phyloP scores from a whole-genome alignment of 129 eudicot genomes.

The Heracleum sosnowskyi region DNA sequence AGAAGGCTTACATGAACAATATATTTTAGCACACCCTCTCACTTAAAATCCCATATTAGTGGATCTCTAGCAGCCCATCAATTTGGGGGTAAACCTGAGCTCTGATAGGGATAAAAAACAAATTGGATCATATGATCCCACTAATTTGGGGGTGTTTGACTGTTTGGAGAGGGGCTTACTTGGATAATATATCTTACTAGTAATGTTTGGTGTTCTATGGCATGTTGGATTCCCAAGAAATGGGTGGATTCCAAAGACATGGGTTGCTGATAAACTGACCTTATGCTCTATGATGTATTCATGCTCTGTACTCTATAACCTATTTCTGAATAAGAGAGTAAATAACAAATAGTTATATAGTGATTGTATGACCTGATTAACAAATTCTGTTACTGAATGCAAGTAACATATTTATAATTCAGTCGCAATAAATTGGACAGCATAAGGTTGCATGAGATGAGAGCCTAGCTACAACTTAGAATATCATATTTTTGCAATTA shows the following conservation, averaged over 20 bases:
- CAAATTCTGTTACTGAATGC: background rate
- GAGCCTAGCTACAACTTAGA: background rate
- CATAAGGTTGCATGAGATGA: background rate
- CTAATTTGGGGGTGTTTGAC: background rate
- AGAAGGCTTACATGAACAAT: background rate
- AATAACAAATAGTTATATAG: background rate
- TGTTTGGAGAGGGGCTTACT: background rate
- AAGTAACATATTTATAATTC: background rate
- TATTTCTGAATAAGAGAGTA: background rate
- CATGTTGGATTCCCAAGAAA: background rate
- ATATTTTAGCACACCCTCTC: background rate
- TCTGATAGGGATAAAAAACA: background rate
- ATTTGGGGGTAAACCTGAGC: background rate
- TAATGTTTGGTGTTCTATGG: background rate
- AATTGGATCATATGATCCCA: background rate
- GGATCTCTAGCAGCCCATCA: background rate
- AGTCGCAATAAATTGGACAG: background rate
- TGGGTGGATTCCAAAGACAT: background rate
- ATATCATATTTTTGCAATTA: background rate
- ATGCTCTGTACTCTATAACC: background rate
- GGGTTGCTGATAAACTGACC: background rate
- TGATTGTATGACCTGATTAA: too few relatives aligned
- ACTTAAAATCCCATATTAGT: background rate
- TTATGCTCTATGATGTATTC: background rate
- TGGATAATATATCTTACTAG: background rate